These are phyloP conservation scores for Pleurotus ostreatus DNA, from an alignment of 768 basidiomycete genomes.

Conservation along the genomic window DNA sequence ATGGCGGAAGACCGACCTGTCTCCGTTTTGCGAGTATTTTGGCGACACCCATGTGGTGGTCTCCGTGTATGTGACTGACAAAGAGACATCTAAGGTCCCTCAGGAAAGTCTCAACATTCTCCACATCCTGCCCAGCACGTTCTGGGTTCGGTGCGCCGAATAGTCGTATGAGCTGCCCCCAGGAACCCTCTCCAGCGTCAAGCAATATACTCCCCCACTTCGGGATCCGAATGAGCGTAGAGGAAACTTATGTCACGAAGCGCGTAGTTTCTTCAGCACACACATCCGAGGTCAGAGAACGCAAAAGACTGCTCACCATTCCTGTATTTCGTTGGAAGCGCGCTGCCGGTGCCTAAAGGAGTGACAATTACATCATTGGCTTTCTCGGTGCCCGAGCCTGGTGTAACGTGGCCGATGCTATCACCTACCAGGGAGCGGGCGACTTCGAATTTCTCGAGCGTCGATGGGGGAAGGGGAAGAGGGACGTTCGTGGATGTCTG, in stretches of 20 bases:
- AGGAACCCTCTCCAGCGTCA: constrained; percentile 90
- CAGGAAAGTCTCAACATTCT: constrained; percentile 29
- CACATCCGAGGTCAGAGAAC: not conserved
- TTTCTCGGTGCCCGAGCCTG: constrained; percentile 13
- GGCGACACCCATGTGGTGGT: constrained; percentile 85
- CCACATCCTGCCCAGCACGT: constrained; percentile 36
- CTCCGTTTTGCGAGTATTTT: constrained; percentile 69
- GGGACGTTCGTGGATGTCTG: constrained; percentile 20
- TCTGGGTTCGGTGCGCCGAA: constrained; percentile 51
- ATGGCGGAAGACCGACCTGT: constrained; percentile 38
- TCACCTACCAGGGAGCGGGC: constrained; percentile 23
- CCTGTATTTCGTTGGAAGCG: constrained; percentile 79
- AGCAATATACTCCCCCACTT: constrained; percentile 70
- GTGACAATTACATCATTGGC: constrained; percentile 69
- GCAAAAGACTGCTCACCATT: constrained; percentile 56
- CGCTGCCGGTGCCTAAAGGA: constrained; percentile 86
- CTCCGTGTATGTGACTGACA: constrained; percentile 87
- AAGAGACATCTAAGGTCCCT: constrained; percentile 77
- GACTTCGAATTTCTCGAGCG: constrained; percentile 33
- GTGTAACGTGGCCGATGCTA: not conserved
- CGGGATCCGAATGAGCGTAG: constrained; percentile 76
- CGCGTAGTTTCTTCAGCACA: not conserved
- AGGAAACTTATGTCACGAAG: constrained; percentile 46
- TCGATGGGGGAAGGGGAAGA: constrained; percentile 26
- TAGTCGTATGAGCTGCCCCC: constrained; percentile 79